A percentile compares a stretch with the other conserved stretches of the same genome.
phyloP scores from a whole-genome alignment of 2,329 filamentous ascomycete species.

The Paradendryphiella salina region DNA sequence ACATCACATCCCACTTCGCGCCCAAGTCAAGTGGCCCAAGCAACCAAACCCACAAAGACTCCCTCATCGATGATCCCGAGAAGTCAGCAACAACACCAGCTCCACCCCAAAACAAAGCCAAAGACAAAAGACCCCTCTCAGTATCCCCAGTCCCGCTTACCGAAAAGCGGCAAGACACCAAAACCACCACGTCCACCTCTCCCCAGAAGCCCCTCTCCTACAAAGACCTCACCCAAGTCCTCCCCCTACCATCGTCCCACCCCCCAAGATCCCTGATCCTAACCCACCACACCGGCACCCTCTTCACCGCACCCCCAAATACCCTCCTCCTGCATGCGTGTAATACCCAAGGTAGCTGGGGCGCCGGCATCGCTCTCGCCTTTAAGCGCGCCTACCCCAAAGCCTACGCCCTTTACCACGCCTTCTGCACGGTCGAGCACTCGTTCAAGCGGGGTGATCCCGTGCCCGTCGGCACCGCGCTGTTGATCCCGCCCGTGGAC shows the following conservation, averaged over 20 bases:
- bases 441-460: slow-evolving; percentile 23
- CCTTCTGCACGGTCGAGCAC: slow-evolving; percentile 50
- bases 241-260: not conserved
- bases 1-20: slow-evolving; percentile 7
- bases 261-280: slow-evolving; percentile 12
- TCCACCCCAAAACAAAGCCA: not conserved
- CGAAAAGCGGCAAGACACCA: slow-evolving; percentile 6
- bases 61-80: not conserved
- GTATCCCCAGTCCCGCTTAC: not conserved
- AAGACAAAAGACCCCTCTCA: slow-evolving; percentile 4
- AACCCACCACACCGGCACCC: slow-evolving; percentile 48
- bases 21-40: not conserved
- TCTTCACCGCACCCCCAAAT: slow-evolving; percentile 57
- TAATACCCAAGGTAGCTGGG: slow-evolving; percentile 62
- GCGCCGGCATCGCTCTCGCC: slow-evolving; percentile 59
- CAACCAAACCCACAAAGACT: not conserved
- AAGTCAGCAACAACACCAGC: not conserved
- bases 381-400: slow-evolving; percentile 57
- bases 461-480: slow-evolving; percentile 51
- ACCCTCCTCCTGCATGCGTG: slow-evolving; percentile 62
- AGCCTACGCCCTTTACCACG: slow-evolving; percentile 54
- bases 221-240: slow-evolving; percentile 10
- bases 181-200: not conserved
- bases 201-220: slow-evolving; percentile 12
- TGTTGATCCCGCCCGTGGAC: slow-evolving; percentile 58